Base-by-base conservation (phyloP, 2,329 filamentous ascomycete species). In the Sporothrix mexicana region DNA sequence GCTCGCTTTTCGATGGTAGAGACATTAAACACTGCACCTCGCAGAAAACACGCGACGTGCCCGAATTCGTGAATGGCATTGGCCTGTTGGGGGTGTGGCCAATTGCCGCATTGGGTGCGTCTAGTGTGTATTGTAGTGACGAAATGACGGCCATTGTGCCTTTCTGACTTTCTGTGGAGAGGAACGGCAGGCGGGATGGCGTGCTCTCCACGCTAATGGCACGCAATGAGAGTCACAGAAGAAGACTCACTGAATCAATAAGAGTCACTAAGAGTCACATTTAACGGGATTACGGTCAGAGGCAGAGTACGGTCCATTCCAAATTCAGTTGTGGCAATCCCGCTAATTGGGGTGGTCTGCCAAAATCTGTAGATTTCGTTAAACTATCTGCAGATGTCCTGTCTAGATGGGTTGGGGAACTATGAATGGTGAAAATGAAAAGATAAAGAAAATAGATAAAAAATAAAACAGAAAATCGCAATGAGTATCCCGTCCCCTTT, bases 401-500 rank as follows among this genome's bases (percentile, higher is more conserved):
- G 45, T 68, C 47, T 68, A 68, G 43, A 47, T 66, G 45, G 12
- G 12, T 7, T 6, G 43, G 20, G 51, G 8, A 20, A 55, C 20
- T 53, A 17, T 47, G 45, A 47, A 51, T 30, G 23, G 25, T 66
- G n/a, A n/a, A 20, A 66, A 25, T 15, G n/a, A 15, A 45, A 49
- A 15, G 20, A 47, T 15, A 67, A 25, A 7, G 3, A 67, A n/a
- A 7, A 66, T 45, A 6, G 12, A 51, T 30, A 4, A 66, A 36
- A 55, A 51, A 30, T 1, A 68, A 68, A 17, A 30, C 41, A 12
- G 9, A 55, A 41, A 41, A 13, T 55, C 25, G 53, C 45, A 71
- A 59, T 59, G 23, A 53, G 15, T 51, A 67, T 51, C 64, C 51
- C 36, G 57, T 66, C 51, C 51, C 51, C 23, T 69, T 69, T 69